A percentile compares a stretch with the other conserved stretches of the same genome.
These are phyloP conservation scores for Artemisia annua DNA, from an alignment of 129 eudicot genomes.

Conservation along the genomic window DNA sequence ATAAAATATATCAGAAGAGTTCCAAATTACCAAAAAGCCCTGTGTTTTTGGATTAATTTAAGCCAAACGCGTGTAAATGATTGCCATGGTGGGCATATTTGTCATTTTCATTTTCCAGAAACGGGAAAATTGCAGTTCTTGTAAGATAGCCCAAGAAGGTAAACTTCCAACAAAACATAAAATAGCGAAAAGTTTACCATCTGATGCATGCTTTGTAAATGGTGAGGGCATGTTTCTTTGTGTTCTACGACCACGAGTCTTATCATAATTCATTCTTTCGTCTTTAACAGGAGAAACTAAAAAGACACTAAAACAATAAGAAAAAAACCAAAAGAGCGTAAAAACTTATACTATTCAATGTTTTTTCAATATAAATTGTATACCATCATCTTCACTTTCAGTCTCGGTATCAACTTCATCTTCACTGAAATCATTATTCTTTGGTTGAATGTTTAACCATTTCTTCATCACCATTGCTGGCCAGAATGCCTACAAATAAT, in stretches of 20 bases:
- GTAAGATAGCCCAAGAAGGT: not conserved
- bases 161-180: not conserved
- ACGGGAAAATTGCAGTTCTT: not conserved
- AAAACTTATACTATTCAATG: not conserved
- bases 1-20: not conserved
- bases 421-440: slow-evolving; percentile 85
- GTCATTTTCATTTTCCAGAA: slow-evolving; percentile 2
- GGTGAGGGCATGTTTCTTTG: slow-evolving; percentile 54
- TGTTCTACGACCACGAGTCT: slow-evolving; percentile 37
- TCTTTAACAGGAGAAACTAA: slow-evolving; percentile 56
- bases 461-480: slow-evolving; percentile 98
- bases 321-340: slow-evolving; percentile 2
- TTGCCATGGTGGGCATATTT: not conserved
- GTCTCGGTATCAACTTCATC: slow-evolving; percentile 88
- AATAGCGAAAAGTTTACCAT: slow-evolving; percentile 12
- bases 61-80: not conserved
- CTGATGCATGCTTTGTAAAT: slow-evolving; percentile 47
- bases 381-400: slow-evolving; percentile 96
- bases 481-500: slow-evolving; percentile 68
- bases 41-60: not conserved
- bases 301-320: not conserved
- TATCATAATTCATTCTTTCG: slow-evolving; percentile 32
- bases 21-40: not conserved
- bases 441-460: slow-evolving; percentile 87
- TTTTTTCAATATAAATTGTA: not conserved